Evolutionary conservation across 768 basidiomycete genomes (phyloP).

Genomic region (Suillus variegatus): DNA sequence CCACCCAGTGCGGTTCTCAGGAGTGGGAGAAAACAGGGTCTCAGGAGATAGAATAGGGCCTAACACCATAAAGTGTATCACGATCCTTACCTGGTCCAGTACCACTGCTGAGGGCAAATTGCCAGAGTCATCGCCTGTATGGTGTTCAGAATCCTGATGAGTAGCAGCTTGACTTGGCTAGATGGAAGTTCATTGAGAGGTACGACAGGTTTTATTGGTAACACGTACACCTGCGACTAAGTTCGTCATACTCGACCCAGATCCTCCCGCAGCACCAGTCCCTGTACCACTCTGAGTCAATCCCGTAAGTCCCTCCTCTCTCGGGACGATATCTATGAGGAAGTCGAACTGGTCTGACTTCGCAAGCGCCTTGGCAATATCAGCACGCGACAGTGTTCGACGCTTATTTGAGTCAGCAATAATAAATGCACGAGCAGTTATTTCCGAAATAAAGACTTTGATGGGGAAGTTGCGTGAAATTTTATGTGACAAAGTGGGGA

Average conservation of each 20-base stretch:
- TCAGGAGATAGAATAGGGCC: not conserved
- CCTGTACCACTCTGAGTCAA: slow-evolving; percentile 17
- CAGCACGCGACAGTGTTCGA: slow-evolving; percentile 90
- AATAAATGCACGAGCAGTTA: slow-evolving; percentile 94
- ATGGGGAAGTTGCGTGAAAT: slow-evolving; percentile 7
- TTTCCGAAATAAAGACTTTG: slow-evolving; percentile 94
- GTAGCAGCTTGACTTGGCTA: slow-evolving; percentile 26
- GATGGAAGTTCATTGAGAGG: slow-evolving; percentile 4
- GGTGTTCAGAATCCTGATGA: slow-evolving; percentile 28
- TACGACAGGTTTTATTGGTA: not conserved
- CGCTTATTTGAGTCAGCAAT: slow-evolving; percentile 95
- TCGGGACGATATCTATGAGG: slow-evolving; percentile 91
- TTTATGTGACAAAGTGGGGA: not conserved
- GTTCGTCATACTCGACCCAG: slow-evolving; percentile 15
- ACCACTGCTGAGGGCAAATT: slow-evolving; percentile 19
- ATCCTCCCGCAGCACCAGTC: not conserved
- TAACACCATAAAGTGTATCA: not conserved
- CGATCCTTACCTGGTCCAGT: slow-evolving; percentile 25
- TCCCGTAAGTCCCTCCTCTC: slow-evolving; percentile 58
- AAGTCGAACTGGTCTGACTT: slow-evolving; percentile 98
- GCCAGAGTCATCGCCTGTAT: slow-evolving; percentile 19
- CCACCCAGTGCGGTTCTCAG: slow-evolving; percentile 14
- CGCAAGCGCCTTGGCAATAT: slow-evolving; percentile 89
- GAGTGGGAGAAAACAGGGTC: slow-evolving; percentile 13
- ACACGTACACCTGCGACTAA: slow-evolving; percentile 27